Base-by-base conservation (phyloP, 164 flowering plant species). In the Liriodendron chinense region DNA sequence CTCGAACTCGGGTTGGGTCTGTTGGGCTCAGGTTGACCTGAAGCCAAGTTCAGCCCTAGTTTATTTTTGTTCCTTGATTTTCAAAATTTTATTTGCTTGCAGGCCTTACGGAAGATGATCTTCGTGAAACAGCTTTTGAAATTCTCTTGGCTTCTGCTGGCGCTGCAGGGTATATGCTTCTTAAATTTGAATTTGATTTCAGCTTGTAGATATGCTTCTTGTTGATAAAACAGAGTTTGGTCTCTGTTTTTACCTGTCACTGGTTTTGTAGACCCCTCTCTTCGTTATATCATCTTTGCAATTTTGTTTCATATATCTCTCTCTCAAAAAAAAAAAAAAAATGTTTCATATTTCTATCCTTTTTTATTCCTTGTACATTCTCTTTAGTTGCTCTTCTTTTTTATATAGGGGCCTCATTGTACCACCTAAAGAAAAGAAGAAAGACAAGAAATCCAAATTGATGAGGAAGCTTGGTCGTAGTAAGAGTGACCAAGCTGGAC, bases 101-200 rank as follows among this genome's bases (percentile, higher is more conserved):
- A 96, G 99, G 97, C 76, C 85, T 94, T 68, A 84, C 89, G 64
- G 98, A 96, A 81, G 98, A 93, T 78, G 98, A 93, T 68, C 94
- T 96, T 49, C 96, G 98, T 26, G 99, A 96, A 84, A 90, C 97
- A 80, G 96, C 98, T 59, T 96, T 86, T 84, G 99, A 96, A 78
- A 80, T 92, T 69, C 96, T 96, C 67, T 86, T 96, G 74, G 98
- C 98, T 69, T 90, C 90, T 86, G 99, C 96, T 74, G 98, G 98
- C 64, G 96, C 99, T 80, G 73, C 94, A 73, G 97, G 98, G 98
- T 96, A 87, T 70, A 87, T 68, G 75, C 72, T 65, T 53, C 2
- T 10, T 10, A 48, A 75, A 9, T 47, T 74, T 72, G 56, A 3
- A 14, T 47, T 22, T 47, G 26, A 34, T 53, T 53, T 53, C 18